A percentile compares a stretch with the other conserved stretches of the same genome.
Evolutionary conservation across 768 basidiomycete species (phyloP).

Genomic region (Podaxis sp.): DNA sequence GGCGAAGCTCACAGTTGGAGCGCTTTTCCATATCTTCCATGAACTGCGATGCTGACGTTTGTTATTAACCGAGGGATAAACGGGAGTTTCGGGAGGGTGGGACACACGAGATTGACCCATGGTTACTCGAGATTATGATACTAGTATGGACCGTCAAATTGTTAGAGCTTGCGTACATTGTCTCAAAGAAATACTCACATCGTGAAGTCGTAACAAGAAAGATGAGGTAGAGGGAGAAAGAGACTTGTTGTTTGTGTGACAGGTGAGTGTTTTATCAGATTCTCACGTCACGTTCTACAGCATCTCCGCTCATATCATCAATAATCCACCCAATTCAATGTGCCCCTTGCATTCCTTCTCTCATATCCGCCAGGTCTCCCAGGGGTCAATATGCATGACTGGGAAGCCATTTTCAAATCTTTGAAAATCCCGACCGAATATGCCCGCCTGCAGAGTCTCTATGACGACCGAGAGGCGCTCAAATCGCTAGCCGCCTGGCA

Average conservation of each 20-base stretch:
- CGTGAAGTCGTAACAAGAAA: neutral
- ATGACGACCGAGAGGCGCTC: conserved; percentile 3
- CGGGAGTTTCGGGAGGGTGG: neutral
- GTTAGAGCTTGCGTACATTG: neutral
- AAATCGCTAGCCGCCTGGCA: conserved; percentile 1
- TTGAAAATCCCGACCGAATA: conserved; percentile 7
- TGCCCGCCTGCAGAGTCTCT: neutral
- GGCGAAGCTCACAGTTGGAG: conserved; percentile 85
- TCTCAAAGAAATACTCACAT: neutral
- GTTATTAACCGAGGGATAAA: neutral
- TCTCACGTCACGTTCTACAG: conserved; percentile 9
- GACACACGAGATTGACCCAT: conserved; percentile 16
- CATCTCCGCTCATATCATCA: neutral
- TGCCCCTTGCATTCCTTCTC: neutral
- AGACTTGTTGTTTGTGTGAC: neutral
- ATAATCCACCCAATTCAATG: neutral
- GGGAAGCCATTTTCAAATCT: neutral
- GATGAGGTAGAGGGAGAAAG: neutral
- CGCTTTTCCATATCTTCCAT: conserved; percentile 98
- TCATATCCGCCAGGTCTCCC: neutral
- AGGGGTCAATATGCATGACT: neutral
- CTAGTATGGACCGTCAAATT: neutral
- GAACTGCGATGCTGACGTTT: conserved; percentile 76
- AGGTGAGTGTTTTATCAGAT: conserved; percentile 11
- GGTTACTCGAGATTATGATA: neutral